Evolutionary conservation across 2,329 filamentous ascomycete species (phyloP).

Genomic region (Verticillium nubilum): DNA sequence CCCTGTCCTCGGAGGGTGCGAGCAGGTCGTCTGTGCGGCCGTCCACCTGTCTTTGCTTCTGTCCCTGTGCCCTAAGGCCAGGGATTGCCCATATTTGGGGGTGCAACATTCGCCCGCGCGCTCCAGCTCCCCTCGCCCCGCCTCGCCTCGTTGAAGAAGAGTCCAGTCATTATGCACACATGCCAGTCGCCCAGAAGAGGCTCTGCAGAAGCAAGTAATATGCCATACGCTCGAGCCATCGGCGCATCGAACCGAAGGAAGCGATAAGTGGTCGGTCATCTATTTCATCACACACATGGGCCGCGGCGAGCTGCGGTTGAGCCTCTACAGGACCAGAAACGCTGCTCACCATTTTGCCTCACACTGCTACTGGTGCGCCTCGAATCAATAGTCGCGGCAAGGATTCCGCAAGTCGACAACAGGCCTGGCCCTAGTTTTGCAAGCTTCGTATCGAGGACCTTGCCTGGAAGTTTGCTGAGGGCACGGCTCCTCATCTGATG

Average conservation of each 20-base stretch:
- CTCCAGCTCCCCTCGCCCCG: neutral
- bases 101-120: neutral
- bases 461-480: neutral
- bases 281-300: neutral
- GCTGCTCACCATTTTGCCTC: neutral
- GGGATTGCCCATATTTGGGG: neutral
- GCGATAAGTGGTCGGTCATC: neutral
- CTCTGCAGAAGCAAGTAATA: neutral
- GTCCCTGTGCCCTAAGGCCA: neutral
- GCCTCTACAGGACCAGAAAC: neutral
- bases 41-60: neutral
- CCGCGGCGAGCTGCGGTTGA: neutral
- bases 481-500: neutral
- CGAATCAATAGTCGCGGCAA: neutral
- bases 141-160: neutral
- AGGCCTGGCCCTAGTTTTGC: neutral
- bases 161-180: neutral
- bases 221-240: neutral
- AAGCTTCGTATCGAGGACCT: neutral
- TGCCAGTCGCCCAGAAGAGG: neutral
- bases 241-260: neutral
- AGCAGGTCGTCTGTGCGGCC: neutral
- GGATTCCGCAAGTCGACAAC: neutral
- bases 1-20: neutral
- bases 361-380: neutral